Evolutionary conservation across 2,329 filamentous ascomycete genomes (phyloP), one percentile per base, ranked within the genome.

Genomic region (Pseudogymnoascus sp.): DNA sequence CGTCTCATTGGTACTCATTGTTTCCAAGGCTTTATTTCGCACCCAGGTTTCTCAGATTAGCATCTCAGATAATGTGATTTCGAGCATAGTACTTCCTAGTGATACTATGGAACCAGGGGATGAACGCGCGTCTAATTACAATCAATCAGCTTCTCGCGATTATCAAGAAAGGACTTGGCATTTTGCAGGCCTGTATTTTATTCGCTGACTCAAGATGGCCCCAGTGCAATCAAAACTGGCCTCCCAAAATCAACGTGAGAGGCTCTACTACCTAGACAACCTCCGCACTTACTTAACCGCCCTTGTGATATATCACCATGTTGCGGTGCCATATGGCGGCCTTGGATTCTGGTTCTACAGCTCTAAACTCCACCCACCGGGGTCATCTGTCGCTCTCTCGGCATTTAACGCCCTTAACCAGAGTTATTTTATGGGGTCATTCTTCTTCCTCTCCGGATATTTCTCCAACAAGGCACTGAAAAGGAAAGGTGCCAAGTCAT

Each of bases 391-490:
- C 2, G 13, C 33, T 19, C 63, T 65, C 23, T 31, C 62, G 15
- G 44, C 59, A 9, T 65, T 65, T 44, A 65, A 65, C 23, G 59
- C 47, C n/a, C 4, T 62, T 7, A 62, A 65, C 17, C 60, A 65
- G 19, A 57, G 44, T n/a, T 64, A 38, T 28, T 65, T 65, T 44
- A 65, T 65, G 63, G 63, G 50, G 11, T 63, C 60, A 4, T 65
- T 65, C 50, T 65, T 65, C 53, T 64, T 57, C 38, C 47, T 64
- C 2, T 60, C 64, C 2, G 50, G 64, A n/a, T 19, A 40, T 10
- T 40, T 65, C 31, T 64, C 64, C 17, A 57, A 17, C 26, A 42
- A 19, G 53, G 33, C 42, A n/a, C 47, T 65, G 7, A 44, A 50
- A 26, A 47, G 50, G 35, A 65, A 65, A 36, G 31, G 35, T 26